Percentiles rank a stretch among this genome's conserved stretches.
phyloP scores from a whole-genome alignment of 306 rosid genomes.

The Adenanthera pavonina region DNA sequence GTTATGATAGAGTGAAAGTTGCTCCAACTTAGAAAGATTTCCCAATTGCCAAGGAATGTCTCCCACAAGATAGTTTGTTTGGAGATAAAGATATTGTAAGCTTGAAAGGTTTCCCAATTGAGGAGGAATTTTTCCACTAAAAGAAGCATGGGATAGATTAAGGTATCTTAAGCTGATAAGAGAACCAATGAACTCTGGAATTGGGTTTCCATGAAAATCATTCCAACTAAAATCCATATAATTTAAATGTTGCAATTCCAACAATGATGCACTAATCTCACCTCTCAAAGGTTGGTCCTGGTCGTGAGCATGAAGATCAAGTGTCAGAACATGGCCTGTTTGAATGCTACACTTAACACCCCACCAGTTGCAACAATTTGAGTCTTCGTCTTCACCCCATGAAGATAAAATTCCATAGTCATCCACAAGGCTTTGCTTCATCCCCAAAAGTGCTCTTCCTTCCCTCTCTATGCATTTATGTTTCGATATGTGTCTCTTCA shows the following conservation, averaged over 20 bases:
- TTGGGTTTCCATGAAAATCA: neutral
- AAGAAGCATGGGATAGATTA: no score
- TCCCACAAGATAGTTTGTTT: no score
- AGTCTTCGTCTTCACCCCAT: neutral
- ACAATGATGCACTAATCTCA: neutral
- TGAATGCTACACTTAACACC: neutral
- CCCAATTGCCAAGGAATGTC: no score
- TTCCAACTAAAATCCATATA: neutral
- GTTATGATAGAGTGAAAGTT: neutral
- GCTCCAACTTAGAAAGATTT: neutral
- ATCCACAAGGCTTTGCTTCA: neutral
- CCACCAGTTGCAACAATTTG: neutral
- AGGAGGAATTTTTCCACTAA: no score
- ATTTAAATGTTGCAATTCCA: neutral
- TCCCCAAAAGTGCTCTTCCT: neutral
- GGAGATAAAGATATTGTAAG: no score
- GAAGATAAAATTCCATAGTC: neutral
- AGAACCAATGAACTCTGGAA: neutral
- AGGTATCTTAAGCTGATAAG: neutral
- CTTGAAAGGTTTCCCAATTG: no score
- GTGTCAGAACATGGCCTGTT: neutral
- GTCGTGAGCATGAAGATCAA: neutral
- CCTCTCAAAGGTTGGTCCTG: neutral
- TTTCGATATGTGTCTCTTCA: neutral
- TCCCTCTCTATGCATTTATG: neutral